Evolutionary conservation across 176 grass and related monocot species (phyloP), one percentile per base, ranked within the genome.

Genomic region (Musa acuminata): DNA sequence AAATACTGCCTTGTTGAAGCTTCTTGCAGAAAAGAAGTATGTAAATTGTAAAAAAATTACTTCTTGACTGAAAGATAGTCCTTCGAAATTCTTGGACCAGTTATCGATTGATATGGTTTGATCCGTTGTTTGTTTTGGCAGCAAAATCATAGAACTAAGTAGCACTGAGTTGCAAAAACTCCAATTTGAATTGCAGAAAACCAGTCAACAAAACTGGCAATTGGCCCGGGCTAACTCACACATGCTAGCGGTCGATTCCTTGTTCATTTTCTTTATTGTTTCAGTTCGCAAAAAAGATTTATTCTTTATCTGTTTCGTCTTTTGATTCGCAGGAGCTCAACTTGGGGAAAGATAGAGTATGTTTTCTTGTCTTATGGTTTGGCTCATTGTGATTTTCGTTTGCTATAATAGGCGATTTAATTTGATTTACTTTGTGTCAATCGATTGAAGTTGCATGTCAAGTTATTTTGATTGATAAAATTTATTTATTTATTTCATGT

Each of bases 301-400:
- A 69, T 51, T 2, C 72, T 52, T 27, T 79, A 62, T 71, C 21
- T 80, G 23, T 73, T 85, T 69, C 76, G 1, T 81, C 10, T 79
- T 83, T 85, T 74, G 72, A 66, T 10, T 16, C 82, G 25, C 85
- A 96, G 92, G 92, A 92, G 66, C 69, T 92, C 55, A 96, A 92
- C 52, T 8, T 66, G 17, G 81, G 21, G 1, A 92, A 84, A 84
- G 90, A 92, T 11, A 79, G 73, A 72, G 86, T 92, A 78, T 80
- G 90, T n/a, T 49, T 12, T 60, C 29, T 43, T 75, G 14, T 35
- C 22, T 59, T 52, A 51, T 71, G 8, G n/a, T 52, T 11, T 72
- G 14, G 1, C 25, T 35, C 11, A 58, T 49, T 50, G 7, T 52
- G 25, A 6, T 35, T 16, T 16, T 67, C 10, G 0, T 29, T 67